Evolutionary conservation across 306 rosid genomes (phyloP).

Genomic region (Dryas octopetala): DNA sequence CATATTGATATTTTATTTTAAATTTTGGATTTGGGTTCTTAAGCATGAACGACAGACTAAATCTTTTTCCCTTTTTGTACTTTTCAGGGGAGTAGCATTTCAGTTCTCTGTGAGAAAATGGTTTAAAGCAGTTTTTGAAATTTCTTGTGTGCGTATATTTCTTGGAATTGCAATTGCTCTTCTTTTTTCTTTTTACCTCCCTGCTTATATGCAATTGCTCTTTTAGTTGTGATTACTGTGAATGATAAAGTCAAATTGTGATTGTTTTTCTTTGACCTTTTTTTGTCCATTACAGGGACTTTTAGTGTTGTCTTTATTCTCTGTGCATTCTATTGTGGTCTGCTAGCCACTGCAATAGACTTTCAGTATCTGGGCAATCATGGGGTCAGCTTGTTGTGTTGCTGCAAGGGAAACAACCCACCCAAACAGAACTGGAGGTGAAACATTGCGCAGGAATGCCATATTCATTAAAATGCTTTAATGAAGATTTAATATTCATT

Average conservation of each 20-base stretch:
- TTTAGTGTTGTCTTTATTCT: slow-evolving; percentile 1
- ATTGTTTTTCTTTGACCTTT: background rate
- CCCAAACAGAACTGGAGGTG: slow-evolving; percentile 35
- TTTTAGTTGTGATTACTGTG: background rate
- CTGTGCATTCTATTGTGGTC: slow-evolving; percentile 1
- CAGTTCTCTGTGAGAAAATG: background rate
- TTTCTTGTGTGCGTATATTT: background rate
- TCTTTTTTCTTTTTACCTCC: background rate
- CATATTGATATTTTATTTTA: no score
- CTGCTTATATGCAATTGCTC: background rate
- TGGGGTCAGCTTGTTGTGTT: slow-evolving; percentile 38
- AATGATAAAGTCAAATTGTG: background rate
- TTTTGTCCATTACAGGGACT: slow-evolving; percentile 9
- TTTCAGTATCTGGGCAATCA: slow-evolving; percentile 6
- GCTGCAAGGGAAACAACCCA: slow-evolving; percentile 12
- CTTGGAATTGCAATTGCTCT: background rate
- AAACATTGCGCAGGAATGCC: slow-evolving; percentile 41
- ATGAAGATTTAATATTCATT: no score
- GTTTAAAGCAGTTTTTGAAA: slow-evolving; percentile 11
- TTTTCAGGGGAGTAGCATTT: slow-evolving; percentile 2
- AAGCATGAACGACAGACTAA: background rate
- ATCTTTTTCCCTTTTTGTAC: background rate
- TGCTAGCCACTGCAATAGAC: slow-evolving; percentile 2
- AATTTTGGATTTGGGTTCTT: background rate
- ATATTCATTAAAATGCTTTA: no score